Conservation (phyloP, 768 basidiomycete species). For the Naganishia randhawae region DNA sequence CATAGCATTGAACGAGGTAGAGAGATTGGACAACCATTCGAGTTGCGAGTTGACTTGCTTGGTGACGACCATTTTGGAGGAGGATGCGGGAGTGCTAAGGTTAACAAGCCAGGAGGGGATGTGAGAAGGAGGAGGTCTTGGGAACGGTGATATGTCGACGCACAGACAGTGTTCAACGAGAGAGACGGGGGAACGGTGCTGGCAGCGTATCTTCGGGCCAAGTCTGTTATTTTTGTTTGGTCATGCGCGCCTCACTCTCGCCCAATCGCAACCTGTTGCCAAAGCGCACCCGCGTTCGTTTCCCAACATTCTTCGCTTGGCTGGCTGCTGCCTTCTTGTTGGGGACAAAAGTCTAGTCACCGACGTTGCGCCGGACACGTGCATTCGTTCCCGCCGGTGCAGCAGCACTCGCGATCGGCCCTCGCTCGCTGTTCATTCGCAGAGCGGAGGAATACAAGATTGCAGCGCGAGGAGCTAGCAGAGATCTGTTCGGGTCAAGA, state of each 20-base stretch:
- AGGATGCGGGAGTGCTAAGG: background rate
- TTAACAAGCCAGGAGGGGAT: background rate
- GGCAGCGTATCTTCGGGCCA: no score
- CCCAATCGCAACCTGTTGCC: background rate
- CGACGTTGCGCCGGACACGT: background rate
- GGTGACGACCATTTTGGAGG: conserved; percentile 34
- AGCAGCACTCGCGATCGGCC: background rate
- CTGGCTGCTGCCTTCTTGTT: background rate
- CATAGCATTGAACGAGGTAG: conserved; percentile 66
- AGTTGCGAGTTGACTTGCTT: conserved; percentile 58
- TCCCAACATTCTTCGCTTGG: background rate
- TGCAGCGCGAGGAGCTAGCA: background rate
- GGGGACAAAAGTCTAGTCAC: background rate
- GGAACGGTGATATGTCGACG: background rate
- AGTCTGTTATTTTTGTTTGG: background rate
- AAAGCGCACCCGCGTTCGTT: background rate
- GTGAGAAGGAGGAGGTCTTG: background rate
- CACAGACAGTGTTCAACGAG: background rate
- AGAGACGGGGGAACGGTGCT: background rate
- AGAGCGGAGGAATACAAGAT: background rate
- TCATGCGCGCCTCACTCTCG: conserved; percentile 1
- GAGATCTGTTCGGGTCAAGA: background rate
- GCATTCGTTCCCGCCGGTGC: background rate
- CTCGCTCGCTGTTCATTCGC: background rate
- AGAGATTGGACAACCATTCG: conserved; percentile 84